Conservation (phyloP, 192 early-diverging fungal genomes). For the Entomortierella beljakovae region DNA sequence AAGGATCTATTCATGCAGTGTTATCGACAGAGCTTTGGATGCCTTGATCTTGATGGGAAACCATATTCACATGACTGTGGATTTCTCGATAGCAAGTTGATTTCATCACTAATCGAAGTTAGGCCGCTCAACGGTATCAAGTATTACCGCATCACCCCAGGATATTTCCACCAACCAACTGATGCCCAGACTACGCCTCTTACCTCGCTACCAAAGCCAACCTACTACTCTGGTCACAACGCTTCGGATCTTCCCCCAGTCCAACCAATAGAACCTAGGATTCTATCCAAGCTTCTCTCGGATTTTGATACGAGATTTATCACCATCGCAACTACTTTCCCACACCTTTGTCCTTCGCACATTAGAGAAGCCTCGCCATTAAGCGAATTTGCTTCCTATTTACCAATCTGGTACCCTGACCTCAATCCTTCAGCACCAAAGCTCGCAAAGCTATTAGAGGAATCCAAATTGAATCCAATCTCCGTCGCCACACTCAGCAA, state of each 20-base stretch:
- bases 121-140: neutral
- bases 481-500: neutral
- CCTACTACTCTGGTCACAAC: neutral
- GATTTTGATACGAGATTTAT: neutral
- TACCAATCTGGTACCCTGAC: slow-evolving; percentile 5
- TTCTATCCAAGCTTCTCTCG: neutral
- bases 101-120: neutral
- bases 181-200: neutral
- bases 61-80: neutral
- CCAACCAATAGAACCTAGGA: neutral
- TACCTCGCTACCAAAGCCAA: neutral
- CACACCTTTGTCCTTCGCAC: neutral
- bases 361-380: neutral
- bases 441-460: neutral
- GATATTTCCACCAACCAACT: neutral
- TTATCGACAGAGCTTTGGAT: slow-evolving; percentile 3
- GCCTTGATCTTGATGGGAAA: neutral
- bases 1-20: neutral
- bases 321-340: neutral
- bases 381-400: neutral
- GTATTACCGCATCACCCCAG: slow-evolving; percentile 2
- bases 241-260: neutral
- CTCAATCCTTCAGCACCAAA: neutral
- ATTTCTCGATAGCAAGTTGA: neutral
- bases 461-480: neutral